Evolutionary conservation across 768 basidiomycete species (phyloP).

Genomic region (Sporobolomyces phaffii): DNA sequence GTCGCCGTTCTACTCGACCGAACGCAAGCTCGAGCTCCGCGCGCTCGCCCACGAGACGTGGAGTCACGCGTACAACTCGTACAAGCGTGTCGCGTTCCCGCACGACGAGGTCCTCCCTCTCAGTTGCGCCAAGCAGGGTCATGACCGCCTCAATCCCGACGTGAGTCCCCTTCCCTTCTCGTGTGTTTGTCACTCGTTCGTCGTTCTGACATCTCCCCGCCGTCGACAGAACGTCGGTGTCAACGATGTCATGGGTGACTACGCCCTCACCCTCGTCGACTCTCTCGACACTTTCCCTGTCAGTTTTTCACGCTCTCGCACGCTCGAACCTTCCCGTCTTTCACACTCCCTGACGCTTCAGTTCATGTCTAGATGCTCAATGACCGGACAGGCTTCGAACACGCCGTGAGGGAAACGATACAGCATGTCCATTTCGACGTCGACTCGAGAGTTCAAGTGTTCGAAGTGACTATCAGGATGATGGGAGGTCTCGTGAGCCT

Average conservation of each 20-base stretch:
- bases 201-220: too few species aligned
- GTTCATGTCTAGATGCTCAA: slow-evolving; percentile 53
- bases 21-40: slow-evolving; percentile 11
- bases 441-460: slow-evolving; percentile 94
- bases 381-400: slow-evolving; percentile 70
- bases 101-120: slow-evolving; percentile 69
- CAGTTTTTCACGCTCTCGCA: background rate
- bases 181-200: too few species aligned
- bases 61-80: slow-evolving; percentile 30
- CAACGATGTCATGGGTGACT: slow-evolving; percentile 94
- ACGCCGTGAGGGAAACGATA: slow-evolving; percentile 75
- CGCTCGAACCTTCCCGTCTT: too few species aligned
- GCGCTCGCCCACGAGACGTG: slow-evolving; percentile 25
- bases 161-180: slow-evolving; percentile 28
- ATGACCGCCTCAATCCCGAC: slow-evolving; percentile 22
- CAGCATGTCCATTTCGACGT: slow-evolving; percentile 82
- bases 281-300: slow-evolving; percentile 79
- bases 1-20: slow-evolving; percentile 10
- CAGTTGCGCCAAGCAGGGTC: slow-evolving; percentile 78
- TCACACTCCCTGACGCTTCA: background rate
- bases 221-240: slow-evolving; percentile 68
- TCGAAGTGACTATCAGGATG: slow-evolving; percentile 91
- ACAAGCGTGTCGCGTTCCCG: slow-evolving; percentile 40
- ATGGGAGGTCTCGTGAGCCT: slow-evolving; percentile 65
- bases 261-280: slow-evolving; percentile 48